Evolutionary conservation across 306 rosid species (phyloP).

Genomic region (Luffa acutangula): DNA sequence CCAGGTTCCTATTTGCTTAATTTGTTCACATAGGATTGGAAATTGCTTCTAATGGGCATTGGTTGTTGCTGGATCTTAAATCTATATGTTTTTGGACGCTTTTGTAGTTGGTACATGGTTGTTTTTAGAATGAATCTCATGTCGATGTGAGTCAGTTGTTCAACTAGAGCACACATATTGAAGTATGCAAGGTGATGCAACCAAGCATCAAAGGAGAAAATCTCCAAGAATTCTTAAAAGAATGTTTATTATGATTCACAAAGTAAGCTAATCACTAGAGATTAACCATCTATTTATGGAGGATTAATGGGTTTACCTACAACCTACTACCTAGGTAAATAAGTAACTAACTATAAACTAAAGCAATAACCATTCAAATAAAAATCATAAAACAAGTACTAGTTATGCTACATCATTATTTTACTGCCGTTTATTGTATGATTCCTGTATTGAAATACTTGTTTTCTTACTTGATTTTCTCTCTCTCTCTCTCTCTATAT

Average conservation of each 20-base stretch:
- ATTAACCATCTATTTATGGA: too few species aligned
- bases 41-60: not conserved
- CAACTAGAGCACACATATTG: not conserved
- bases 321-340: not conserved
- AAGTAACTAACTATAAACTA: not conserved
- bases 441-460: not conserved
- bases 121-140: not conserved
- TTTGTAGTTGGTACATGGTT: not conserved
- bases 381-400: not conserved
- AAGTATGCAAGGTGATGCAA: not conserved
- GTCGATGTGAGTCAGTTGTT: not conserved
- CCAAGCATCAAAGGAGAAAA: not conserved
- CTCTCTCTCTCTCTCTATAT: not conserved
- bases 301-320: not conserved
- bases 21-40: not conserved
- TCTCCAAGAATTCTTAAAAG: not conserved
- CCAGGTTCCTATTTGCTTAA: not conserved
- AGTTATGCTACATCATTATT: not conserved
- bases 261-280: too few species aligned
- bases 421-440: not conserved
- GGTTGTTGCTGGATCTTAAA: not conserved
- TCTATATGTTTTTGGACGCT: not conserved
- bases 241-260: too few species aligned
- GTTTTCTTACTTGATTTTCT: not conserved
- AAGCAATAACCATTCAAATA: not conserved